phyloP scores from a whole-genome alignment of 2,329 filamentous ascomycete genomes.

The Ophiocordyceps unilateralis region DNA sequence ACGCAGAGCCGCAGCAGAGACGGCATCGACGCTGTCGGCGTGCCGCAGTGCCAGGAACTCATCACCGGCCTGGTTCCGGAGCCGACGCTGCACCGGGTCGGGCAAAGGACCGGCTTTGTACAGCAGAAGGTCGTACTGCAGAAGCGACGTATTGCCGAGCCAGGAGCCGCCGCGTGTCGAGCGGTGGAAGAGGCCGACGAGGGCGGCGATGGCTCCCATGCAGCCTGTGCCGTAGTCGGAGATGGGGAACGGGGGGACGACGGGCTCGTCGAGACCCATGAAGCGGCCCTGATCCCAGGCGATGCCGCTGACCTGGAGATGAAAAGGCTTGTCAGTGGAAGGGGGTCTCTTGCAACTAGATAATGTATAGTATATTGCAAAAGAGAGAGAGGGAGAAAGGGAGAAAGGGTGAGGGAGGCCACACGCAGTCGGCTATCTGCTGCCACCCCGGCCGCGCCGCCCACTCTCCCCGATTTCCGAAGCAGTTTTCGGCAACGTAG shows the following conservation, averaged over 20 bases:
- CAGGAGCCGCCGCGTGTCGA: conserved; percentile 48
- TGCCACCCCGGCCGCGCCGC: conserved; percentile 50
- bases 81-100: conserved; percentile 28
- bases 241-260: conserved; percentile 48
- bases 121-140: conserved; percentile 52
- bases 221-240: conserved; percentile 55
- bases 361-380: no score
- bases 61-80: conserved; percentile 29
- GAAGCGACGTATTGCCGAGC: conserved; percentile 43
- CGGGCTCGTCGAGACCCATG: conserved; percentile 43
- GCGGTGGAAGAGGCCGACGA: conserved; percentile 45
- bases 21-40: conserved; percentile 46
- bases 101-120: conserved; percentile 42
- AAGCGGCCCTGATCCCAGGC: conserved; percentile 45
- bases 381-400: not conserved
- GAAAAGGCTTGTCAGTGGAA: not conserved
- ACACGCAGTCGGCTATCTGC: conserved; percentile 47
- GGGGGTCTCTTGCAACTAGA: no score
- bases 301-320: conserved; percentile 34
- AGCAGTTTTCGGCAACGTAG: conserved; percentile 56
- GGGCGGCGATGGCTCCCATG: conserved; percentile 50
- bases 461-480: conserved; percentile 45
- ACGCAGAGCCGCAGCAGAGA: conserved; percentile 39
- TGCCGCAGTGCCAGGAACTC: conserved; percentile 41
- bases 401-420: no score